These are phyloP conservation scores for Schwanniomyces yamadae DNA, from an alignment of 805 yeast genomes.

Conservation along the genomic window DNA sequence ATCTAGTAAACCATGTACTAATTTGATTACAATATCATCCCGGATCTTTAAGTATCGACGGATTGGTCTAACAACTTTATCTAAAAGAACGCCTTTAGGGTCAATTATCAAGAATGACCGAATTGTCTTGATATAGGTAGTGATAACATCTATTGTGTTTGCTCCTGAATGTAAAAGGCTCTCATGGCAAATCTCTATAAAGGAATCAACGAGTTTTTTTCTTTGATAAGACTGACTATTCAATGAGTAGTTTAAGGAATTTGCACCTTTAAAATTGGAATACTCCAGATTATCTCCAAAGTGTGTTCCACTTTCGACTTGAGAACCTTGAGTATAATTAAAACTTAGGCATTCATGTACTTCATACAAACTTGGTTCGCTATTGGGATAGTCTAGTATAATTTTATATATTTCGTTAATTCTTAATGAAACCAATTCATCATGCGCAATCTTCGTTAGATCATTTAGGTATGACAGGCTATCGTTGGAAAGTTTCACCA, in stretches of 20 bases:
- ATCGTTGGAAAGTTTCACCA: slow-evolving; percentile 14
- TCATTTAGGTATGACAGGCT: slow-evolving; percentile 20
- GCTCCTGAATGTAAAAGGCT: slow-evolving; percentile 75
- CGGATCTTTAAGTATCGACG: slow-evolving; percentile 68
- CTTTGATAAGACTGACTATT: slow-evolving; percentile 44
- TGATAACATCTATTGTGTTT: slow-evolving; percentile 69
- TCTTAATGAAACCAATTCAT: slow-evolving; percentile 46
- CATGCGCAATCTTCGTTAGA: slow-evolving; percentile 36
- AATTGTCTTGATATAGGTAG: slow-evolving; percentile 68
- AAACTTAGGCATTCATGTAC: slow-evolving; percentile 47
- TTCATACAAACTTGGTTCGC: slow-evolving; percentile 56
- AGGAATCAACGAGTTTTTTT: slow-evolving; percentile 48
- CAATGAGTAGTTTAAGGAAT: slow-evolving; percentile 17
- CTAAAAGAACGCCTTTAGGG: slow-evolving; percentile 81
- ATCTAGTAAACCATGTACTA: slow-evolving; percentile 71
- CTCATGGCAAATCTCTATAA: slow-evolving; percentile 43
- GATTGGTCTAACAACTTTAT: slow-evolving; percentile 74
- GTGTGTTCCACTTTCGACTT: slow-evolving; percentile 6
- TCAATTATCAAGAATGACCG: slow-evolving; percentile 74
- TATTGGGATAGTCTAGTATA: slow-evolving; percentile 51
- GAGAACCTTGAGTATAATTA: slow-evolving; percentile 4
- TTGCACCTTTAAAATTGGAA: neutral
- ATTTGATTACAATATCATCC: slow-evolving; percentile 64
- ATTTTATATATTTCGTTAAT: slow-evolving; percentile 59
- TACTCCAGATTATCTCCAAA: neutral